Conservation (phyloP, 805 yeast species). For the Nadsonia fulvescens region DNA sequence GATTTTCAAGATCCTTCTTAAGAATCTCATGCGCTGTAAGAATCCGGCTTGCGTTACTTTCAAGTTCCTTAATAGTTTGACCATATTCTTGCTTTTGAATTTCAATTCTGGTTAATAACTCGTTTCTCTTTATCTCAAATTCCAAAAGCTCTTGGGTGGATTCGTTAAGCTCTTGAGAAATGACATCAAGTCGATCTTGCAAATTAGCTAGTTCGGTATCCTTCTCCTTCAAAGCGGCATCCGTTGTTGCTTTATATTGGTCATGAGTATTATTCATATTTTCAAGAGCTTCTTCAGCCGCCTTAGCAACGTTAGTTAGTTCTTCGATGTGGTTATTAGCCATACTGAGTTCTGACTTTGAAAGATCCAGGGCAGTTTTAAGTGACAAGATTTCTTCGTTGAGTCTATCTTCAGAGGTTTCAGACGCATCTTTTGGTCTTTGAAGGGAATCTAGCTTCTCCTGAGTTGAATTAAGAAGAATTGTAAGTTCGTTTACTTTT, state of each 20-base stretch:
- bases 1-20: conserved; percentile 24
- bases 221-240: conserved; percentile 10
- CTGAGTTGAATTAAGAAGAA: conserved; percentile 15
- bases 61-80: conserved; percentile 9
- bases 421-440: conserved; percentile 17
- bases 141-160: conserved; percentile 11
- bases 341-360: conserved; percentile 35
- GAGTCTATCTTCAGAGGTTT: conserved; percentile 9
- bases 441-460: conserved; percentile 12
- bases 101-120: conserved; percentile 12
- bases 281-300: conserved; percentile 48
- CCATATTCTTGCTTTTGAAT: conserved; percentile 10
- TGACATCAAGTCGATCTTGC: too few species aligned
- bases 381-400: conserved; percentile 17
- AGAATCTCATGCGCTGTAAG: conserved; percentile 17
- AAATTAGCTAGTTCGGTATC: conserved; percentile 7
- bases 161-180: conserved; percentile 8
- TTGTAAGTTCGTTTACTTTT: conserved; percentile 21
- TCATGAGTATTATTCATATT: conserved; percentile 38
- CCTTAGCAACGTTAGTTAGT: conserved; percentile 40
- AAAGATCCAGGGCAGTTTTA: conserved; percentile 25
- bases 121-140: conserved; percentile 9
- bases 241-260: conserved; percentile 19
- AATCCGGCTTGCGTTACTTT: conserved; percentile 15
- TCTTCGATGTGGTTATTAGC: conserved; percentile 43